Conservation (phyloP, 352 stramenopile genomes). For the Globisporangium uncinulatum region DNA sequence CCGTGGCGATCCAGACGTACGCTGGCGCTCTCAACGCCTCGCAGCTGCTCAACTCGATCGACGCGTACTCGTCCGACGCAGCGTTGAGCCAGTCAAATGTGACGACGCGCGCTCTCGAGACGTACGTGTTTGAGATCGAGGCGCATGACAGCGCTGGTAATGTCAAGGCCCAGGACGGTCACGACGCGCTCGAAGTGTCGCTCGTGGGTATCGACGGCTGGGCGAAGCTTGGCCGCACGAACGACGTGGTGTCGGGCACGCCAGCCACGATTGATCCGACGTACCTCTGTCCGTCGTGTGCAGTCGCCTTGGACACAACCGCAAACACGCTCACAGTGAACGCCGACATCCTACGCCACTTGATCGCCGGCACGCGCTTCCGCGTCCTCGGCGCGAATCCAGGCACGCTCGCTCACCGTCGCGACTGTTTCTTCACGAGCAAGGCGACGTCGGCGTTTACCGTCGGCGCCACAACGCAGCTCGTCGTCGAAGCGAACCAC, state of each 20-base stretch:
- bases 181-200: conserved; percentile 73
- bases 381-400: conserved; percentile 56
- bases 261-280: conserved; percentile 41
- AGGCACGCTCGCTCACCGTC: conserved; percentile 37
- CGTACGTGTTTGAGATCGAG: conserved; percentile 74
- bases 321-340: conserved; percentile 53
- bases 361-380: conserved; percentile 56
- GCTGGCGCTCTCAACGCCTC: conserved; percentile 61
- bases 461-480: conserved; percentile 12
- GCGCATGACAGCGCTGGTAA: conserved; percentile 78
- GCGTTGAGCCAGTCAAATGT: conserved; percentile 18
- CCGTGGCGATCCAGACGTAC: conserved; percentile 64
- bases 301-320: conserved; percentile 28
- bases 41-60: conserved; percentile 55
- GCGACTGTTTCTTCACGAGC: conserved; percentile 72
- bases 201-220: conserved; percentile 81
- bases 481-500: conserved; percentile 45
- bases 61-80: conserved; percentile 28
- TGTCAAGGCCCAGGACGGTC: conserved; percentile 81
- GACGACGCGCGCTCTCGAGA: conserved; percentile 30
- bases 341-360: conserved; percentile 40
- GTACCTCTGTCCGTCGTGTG: conserved; percentile 52
- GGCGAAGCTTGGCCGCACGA: conserved; percentile 82
- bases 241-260: conserved; percentile 49
- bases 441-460: conserved; percentile 36